Evolutionary conservation across 805 yeast species (phyloP), one percentile per base, ranked within the genome.

Genomic region (Saccharomycopsis olivae): DNA sequence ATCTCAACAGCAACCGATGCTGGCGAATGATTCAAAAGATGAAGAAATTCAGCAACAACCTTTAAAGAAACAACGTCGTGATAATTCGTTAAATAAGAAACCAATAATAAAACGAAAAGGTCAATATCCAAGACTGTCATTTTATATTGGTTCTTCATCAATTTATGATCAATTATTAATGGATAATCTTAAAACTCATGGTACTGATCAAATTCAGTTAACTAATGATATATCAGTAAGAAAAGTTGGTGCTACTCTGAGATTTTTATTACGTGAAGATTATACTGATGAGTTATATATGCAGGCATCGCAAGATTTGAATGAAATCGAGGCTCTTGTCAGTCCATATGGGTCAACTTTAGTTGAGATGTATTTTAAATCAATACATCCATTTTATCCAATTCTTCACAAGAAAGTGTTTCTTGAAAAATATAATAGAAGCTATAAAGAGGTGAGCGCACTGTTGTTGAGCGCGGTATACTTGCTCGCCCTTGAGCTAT

Each of bases 391-490:
- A 0, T 77, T 85, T 3, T 85, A 85, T 58, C 98, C 97, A 0
- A 78, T 89, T 9, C 60, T 89, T 38, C 96, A 92, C 58, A 89
- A 87, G 53, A 76, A 81, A 51, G 96, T 89, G 5, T 92, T 89
- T 51, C 54, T 89, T 46, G 97, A 89, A 52, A 89, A 89, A 56
- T 89, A 88, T 55, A 65, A 88, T 2, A 65, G 97, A 41, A 86
- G 96, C 1, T 94, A 86, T 56, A 70, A 95, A 35, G 97, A 89
- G 57, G 76, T 89, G 51, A 77, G 92, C 39, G 94, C 96, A 0
- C 94, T 96, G 0, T 60, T 89, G 36, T 62, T 89, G 35, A 96
- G 96, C 0, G 83, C 95, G 0, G 95, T 89, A 1, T 89, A 89
- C 54, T 75, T 83, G 8, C 62, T 88, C 43, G 95, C 96, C 0